These are phyloP conservation scores for Trametes cubensis DNA, from an alignment of 768 basidiomycete species.

Conservation along the genomic window DNA sequence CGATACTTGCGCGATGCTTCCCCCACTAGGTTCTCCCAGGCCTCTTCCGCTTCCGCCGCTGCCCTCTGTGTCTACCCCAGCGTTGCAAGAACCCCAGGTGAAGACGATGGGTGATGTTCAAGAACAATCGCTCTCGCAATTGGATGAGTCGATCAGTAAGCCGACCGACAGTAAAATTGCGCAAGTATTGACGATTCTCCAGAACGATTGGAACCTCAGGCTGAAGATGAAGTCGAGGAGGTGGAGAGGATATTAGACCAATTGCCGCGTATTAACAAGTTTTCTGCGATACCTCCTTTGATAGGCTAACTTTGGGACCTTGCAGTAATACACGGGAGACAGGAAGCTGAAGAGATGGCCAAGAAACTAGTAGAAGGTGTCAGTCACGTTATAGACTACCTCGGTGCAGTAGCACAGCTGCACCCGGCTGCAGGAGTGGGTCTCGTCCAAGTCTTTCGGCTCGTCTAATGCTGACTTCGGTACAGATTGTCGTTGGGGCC, in stretches of 20 bases:
- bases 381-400: not conserved
- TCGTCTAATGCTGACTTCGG: not conserved
- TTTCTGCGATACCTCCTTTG: too few species aligned
- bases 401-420: not conserved
- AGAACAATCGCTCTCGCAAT: not conserved
- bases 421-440: conserved; percentile 5
- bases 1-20: not conserved
- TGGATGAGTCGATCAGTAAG: conserved; percentile 3
- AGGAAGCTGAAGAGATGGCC: not conserved
- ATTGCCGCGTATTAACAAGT: not conserved
- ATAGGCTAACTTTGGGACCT: too few species aligned
- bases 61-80: not conserved
- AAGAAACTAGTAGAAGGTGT: conserved; percentile 7
- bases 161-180: too few species aligned
- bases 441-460: not conserved
- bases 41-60: not conserved
- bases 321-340: not conserved
- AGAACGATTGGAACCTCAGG: conserved; percentile 6
- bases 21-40: not conserved
- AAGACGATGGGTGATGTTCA: too few species aligned
- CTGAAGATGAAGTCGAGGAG: conserved; percentile 7
- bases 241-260: not conserved
- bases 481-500: conserved; percentile 1
- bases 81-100: not conserved
- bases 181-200: not conserved